Percentiles rank a stretch among this genome's conserved stretches.
These are phyloP conservation scores for Liquidambar formosana DNA, from an alignment of 164 flowering plant genomes.

Conservation along the genomic window DNA sequence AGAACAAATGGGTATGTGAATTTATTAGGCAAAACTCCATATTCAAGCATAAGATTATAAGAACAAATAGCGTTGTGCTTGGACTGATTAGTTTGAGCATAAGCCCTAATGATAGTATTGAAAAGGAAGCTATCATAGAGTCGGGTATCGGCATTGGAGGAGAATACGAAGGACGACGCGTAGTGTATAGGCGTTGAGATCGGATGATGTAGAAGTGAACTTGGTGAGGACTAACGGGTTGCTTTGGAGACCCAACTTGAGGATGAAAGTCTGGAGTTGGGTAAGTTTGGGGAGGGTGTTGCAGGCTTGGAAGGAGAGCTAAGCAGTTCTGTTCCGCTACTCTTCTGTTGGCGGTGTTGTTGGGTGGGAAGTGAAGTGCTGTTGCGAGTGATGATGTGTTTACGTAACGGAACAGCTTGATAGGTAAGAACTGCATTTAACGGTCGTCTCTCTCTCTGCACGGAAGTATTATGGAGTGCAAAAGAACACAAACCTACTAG, in stretches of 20 bases:
- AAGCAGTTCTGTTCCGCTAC: constrained; percentile 43
- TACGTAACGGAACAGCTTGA: constrained; percentile 3
- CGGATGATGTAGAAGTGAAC: constrained; percentile 40
- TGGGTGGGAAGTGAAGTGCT: background rate
- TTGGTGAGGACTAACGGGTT: constrained; percentile 55
- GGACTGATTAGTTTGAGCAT: constrained; percentile 25
- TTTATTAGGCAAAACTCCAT: constrained; percentile 41
- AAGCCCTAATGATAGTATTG: constrained; percentile 48
- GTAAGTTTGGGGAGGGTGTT: constrained; percentile 31
- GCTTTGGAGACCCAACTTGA: constrained; percentile 46
- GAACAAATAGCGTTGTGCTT: constrained; percentile 28
- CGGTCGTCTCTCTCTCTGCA: too few relatives aligned
- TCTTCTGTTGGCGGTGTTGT: constrained; percentile 12
- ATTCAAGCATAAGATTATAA: constrained; percentile 35
- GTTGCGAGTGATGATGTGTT: background rate
- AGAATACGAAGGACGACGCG: constrained; percentile 38
- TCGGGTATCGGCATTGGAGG: constrained; percentile 22
- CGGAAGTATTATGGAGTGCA: too few relatives aligned
- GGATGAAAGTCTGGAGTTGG: constrained; percentile 40
- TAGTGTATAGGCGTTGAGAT: constrained; percentile 33
- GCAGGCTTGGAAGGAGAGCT: constrained; percentile 38
- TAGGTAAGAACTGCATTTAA: constrained; percentile 7
- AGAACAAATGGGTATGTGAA: constrained; percentile 57
- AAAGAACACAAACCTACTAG: too few relatives aligned
- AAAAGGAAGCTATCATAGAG: constrained; percentile 48